phyloP scores from a whole-genome alignment of 106 monocot species.

The Apostasia ramifera region DNA sequence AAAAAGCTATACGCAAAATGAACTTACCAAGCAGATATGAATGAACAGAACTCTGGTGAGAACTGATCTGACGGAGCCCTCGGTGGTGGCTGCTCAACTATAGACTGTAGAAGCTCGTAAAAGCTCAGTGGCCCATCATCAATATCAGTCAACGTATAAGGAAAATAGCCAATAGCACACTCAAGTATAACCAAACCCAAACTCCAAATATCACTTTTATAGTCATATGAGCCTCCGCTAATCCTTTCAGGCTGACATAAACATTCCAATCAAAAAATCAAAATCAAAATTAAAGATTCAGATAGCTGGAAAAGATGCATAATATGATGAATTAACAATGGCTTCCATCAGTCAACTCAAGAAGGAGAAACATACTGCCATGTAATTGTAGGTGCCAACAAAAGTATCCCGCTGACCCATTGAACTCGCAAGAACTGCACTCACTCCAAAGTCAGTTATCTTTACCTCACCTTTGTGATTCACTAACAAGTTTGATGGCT shows the following conservation, averaged over 20 bases:
- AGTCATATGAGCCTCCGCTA: constrained; percentile 81
- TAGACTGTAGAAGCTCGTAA: constrained; percentile 88
- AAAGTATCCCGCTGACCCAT: constrained; percentile 96
- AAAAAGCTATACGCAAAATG: background rate
- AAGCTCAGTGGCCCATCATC: constrained; percentile 72
- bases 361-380: constrained; percentile 58
- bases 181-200: constrained; percentile 93
- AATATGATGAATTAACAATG: background rate
- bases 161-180: constrained; percentile 91
- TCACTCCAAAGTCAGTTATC: constrained; percentile 96
- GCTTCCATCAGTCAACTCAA: background rate
- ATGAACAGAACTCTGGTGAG: constrained; percentile 96
- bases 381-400: constrained; percentile 90
- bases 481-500: constrained; percentile 79
- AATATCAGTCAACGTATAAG: constrained; percentile 65
- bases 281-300: background rate
- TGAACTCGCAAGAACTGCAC: constrained; percentile 79
- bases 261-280: background rate
- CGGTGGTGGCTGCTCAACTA: constrained; percentile 89
- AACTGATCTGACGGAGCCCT: constrained; percentile 92
- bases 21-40: constrained; percentile 86
- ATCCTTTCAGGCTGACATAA: constrained; percentile 78
- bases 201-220: constrained; percentile 98
- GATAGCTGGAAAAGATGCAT: background rate
- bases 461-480: constrained; percentile 82